Conservation (phyloP, 2,329 filamentous ascomycete species). For the Trichoderma hamatum region DNA sequence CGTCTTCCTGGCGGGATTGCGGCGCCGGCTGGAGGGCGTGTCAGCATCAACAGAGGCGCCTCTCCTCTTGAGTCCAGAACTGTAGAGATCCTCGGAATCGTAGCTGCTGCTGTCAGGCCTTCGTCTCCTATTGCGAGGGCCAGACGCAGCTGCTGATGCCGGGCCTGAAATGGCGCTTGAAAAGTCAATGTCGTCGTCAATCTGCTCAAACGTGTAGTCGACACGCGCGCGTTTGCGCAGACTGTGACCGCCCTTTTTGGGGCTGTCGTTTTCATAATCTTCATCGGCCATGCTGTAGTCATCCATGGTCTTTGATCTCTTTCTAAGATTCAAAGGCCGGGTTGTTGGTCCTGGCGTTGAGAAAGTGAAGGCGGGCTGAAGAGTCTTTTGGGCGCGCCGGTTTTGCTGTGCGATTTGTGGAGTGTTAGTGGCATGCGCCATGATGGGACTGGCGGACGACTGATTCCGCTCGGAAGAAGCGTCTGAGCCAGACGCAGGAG, state of each 20-base stretch:
- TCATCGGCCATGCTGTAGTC: conserved; percentile 40
- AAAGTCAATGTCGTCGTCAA: conserved; percentile 51
- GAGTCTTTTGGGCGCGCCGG: conserved; percentile 41
- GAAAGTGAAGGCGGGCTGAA: conserved; percentile 44
- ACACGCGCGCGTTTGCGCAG: conserved; percentile 59
- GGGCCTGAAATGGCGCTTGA: conserved; percentile 31
- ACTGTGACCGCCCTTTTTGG: conserved; percentile 61
- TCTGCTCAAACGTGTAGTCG: conserved; percentile 60
- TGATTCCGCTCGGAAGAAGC: conserved; percentile 39
- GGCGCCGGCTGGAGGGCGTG: conserved; percentile 43
- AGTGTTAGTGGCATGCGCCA: conserved; percentile 38
- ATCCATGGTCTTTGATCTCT: conserved; percentile 51
- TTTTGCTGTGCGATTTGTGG: conserved; percentile 36
- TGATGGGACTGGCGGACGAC: conserved; percentile 39
- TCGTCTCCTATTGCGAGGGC: conserved; percentile 43
- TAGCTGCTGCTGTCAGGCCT: conserved; percentile 41
- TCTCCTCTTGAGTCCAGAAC: conserved; percentile 40
- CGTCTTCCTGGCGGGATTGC: conserved; percentile 47
- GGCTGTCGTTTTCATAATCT: conserved; percentile 53
- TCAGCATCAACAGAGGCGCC: conserved; percentile 43
- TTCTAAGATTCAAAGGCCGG: conserved; percentile 42
- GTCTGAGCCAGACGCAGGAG: conserved; percentile 41
- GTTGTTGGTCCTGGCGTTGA: conserved; percentile 40
- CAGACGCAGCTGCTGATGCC: conserved; percentile 29
- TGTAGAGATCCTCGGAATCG: conserved; percentile 40